Conservation (phyloP, 129 eudicot species). For the Lactuca saligna region DNA sequence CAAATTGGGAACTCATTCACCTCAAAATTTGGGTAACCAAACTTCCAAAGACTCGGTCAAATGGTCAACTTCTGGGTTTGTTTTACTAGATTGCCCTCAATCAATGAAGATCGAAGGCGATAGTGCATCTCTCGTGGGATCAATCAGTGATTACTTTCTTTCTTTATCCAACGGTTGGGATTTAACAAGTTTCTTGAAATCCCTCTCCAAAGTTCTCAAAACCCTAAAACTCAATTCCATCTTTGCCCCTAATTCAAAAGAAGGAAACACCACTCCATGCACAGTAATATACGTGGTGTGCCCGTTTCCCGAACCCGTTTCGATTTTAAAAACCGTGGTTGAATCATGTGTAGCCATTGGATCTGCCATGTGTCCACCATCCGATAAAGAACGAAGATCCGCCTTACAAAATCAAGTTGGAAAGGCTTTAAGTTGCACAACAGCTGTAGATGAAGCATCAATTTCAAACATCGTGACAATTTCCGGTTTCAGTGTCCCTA, state of each 20-base stretch:
- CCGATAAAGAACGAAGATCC: constrained; percentile 84
- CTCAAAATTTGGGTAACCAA: constrained; percentile 79
- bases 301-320: constrained; percentile 93
- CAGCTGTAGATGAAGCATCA: constrained; percentile 87
- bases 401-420: constrained; percentile 87
- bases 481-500: constrained; percentile 84
- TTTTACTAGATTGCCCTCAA: constrained; percentile 91
- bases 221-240: constrained; percentile 65
- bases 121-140: constrained; percentile 86
- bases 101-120: constrained; percentile 84
- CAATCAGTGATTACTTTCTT: constrained; percentile 90
- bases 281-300: constrained; percentile 94
- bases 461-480: constrained; percentile 79
- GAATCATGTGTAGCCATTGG: constrained; percentile 87
- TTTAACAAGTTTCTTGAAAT: constrained; percentile 78
- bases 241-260: constrained; percentile 63
- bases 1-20: constrained; percentile 91
- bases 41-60: constrained; percentile 71
- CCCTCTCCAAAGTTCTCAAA: constrained; percentile 81
- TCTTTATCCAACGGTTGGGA: constrained; percentile 98
- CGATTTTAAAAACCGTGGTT: constrained; percentile 75
- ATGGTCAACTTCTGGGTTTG: constrained; percentile 82
- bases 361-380: constrained; percentile 60
- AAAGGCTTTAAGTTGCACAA: constrained; percentile 82
- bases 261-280: constrained; percentile 78